Base-by-base conservation (phyloP, 2,329 filamentous ascomycete genomes). In the Chalaropsis ovoidea region DNA sequence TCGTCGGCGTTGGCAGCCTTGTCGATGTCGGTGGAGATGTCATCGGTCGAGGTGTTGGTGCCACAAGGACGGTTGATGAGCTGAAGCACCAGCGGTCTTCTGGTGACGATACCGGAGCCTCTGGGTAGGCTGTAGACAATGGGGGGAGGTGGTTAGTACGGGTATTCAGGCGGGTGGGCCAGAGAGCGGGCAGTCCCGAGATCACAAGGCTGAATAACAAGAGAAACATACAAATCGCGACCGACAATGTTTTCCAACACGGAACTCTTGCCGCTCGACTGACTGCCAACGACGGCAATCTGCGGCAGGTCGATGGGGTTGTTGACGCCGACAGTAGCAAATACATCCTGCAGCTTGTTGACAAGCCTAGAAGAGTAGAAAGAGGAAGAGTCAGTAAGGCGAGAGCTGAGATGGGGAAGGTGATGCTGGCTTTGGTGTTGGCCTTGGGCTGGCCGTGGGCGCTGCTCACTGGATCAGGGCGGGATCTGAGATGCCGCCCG, bases 331-430 rank as follows among this genome's bases (percentile, higher is more conserved):
- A 99, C 94, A 52, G 94, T 97, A 69, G 93, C 88, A 76, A 99
- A 99, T 71, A 99, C 94, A 90, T 99, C 94, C 76, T 99, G 94
- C 61, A 99, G 86, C 81, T 95, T 97, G 82, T 99, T 99, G 75
- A 99, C 94, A 72, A 97, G 88, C 73, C 84, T 87, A 71, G 65
- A 69, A 3, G 64, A 39, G 47, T 10, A n/a, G 31, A 43, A 60
- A 31, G 15, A 27, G 27, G 1, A 68, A 61, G 43, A 67, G 69
- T 71, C 67, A 71, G 63, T 43, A 65, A 19, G 11, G 63, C 52
- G 13, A 24, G 3, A 27, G 19, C 24, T 24, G 24, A 27, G 39
- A 60, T 43, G 39, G 22, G 27, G 27, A 60, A 39, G 5, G 63
- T 22, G 4, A 60, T 58, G 31, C 6, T 24, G 10, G 3, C 49